Conservation (phyloP, 2,329 filamentous ascomycete genomes). For the Coniochaeta sp. region DNA sequence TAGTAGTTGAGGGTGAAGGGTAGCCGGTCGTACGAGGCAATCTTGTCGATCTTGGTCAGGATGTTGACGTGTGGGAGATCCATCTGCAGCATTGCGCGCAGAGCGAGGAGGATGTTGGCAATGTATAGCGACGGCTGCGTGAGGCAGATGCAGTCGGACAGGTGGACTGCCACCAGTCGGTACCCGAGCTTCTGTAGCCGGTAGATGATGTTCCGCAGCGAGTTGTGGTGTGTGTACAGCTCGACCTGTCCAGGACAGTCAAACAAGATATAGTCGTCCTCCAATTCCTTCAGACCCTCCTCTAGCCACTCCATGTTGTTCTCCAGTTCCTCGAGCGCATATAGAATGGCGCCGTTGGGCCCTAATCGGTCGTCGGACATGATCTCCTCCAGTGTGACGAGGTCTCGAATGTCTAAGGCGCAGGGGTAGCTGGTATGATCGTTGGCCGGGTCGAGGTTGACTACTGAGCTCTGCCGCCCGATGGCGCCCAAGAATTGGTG, state of each 20-base stretch:
- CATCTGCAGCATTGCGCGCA: conserved; percentile 97
- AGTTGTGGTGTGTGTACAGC: conserved; percentile 91
- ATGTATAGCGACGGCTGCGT: conserved; percentile 93
- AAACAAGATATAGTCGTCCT: conserved; percentile 88
- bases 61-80: conserved; percentile 95
- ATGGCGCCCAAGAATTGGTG: conserved; percentile 97
- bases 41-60: conserved; percentile 94
- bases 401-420: conserved; percentile 80
- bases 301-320: conserved; percentile 91
- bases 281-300: conserved; percentile 68
- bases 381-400: conserved; percentile 88
- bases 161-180: conserved; percentile 84
- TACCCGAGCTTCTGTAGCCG: conserved; percentile 86
- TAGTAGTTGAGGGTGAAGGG: conserved; percentile 97
- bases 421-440: conserved; percentile 84
- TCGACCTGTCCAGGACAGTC: conserved; percentile 97
- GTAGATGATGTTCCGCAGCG: conserved; percentile 85
- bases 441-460: conserved; percentile 96
- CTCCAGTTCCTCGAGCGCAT: conserved; percentile 91
- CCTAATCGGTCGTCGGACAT: conserved; percentile 89
- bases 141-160: conserved; percentile 89
- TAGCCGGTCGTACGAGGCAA: conserved; percentile 74
- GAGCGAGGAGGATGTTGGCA: conserved; percentile 83
- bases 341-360: conserved; percentile 86
- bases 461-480: conserved; percentile 86